These are phyloP conservation scores for Hypsizygus marmoreus DNA, from an alignment of 768 basidiomycete genomes.

Conservation along the genomic window DNA sequence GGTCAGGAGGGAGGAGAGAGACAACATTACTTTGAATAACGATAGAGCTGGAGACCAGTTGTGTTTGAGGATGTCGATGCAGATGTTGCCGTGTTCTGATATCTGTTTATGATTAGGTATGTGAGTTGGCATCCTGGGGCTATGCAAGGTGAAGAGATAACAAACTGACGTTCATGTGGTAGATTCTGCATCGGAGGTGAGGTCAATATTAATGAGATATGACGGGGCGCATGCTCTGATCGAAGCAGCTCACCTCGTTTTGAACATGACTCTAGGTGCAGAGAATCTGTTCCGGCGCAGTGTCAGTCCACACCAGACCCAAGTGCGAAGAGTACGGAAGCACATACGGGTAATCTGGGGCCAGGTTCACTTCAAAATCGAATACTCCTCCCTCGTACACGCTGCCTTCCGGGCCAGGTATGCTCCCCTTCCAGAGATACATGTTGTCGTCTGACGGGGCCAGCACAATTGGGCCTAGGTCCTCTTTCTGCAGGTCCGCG, in stretches of 20 bases:
- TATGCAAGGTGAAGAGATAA: not conserved
- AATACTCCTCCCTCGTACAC: conserved; percentile 82
- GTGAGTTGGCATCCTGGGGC: too few species aligned
- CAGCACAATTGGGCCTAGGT: conserved; percentile 72
- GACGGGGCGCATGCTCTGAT: not conserved
- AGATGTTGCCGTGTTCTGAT: conserved; percentile 74
- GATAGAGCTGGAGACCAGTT: conserved; percentile 96
- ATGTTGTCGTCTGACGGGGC: conserved; percentile 65
- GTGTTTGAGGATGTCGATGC: conserved; percentile 89
- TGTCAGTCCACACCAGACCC: conserved; percentile 6
- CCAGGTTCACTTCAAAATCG: conserved; percentile 63
- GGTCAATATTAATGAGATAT: not conserved
- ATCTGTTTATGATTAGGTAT: conserved; percentile 39
- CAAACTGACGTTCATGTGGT: conserved; percentile 76
- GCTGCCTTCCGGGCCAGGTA: conserved; percentile 83
- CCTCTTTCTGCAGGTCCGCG: conserved; percentile 78
- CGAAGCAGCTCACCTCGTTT: conserved; percentile 55
- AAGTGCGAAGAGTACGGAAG: conserved; percentile 6
- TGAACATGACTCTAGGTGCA: conserved; percentile 75
- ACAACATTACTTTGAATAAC: conserved; percentile 92
- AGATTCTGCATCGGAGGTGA: conserved; percentile 53
- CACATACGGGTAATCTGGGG: conserved; percentile 78
- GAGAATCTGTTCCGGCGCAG: conserved; percentile 56
- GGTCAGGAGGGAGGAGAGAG: conserved; percentile 87
- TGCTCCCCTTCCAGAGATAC: conserved; percentile 72